Evolutionary conservation across 768 basidiomycete genomes (phyloP).

Genomic region (Amanita inopinata): DNA sequence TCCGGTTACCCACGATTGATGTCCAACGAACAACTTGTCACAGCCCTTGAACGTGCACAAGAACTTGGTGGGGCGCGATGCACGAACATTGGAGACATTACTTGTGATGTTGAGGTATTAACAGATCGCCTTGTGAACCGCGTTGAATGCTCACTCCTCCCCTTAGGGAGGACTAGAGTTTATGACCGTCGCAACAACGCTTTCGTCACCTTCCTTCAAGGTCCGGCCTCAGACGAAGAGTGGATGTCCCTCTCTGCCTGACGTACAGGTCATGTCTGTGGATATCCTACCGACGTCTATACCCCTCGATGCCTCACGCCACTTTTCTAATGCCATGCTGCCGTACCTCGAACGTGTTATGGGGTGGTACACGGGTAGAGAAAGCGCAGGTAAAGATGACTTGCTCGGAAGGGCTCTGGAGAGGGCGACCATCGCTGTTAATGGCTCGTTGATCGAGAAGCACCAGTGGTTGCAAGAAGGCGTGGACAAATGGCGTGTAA

Average conservation of each 20-base stretch:
- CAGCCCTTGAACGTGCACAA: slow-evolving; percentile 38
- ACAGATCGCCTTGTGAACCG: neutral
- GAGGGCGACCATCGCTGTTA: slow-evolving; percentile 60
- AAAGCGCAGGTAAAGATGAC: slow-evolving; percentile 11
- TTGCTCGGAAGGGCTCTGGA: slow-evolving; percentile 39
- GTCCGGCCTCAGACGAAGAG: slow-evolving; percentile 23
- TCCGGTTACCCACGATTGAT: slow-evolving; percentile 72
- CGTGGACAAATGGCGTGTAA: slow-evolving; percentile 33
- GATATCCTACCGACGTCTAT: slow-evolving; percentile 87
- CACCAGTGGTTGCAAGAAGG: slow-evolving; percentile 52
- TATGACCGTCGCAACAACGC: slow-evolving; percentile 64
- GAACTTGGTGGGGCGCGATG: slow-evolving; percentile 47
- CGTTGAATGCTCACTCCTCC: neutral
- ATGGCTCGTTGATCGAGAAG: slow-evolving; percentile 41
- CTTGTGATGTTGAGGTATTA: slow-evolving; percentile 72
- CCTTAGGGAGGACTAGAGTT: slow-evolving; percentile 81
- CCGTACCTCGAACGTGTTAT: slow-evolving; percentile 62
- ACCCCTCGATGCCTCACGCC: slow-evolving; percentile 69
- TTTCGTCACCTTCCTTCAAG: slow-evolving; percentile 65
- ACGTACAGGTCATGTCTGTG: slow-evolving; percentile 76
- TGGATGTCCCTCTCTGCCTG: slow-evolving; percentile 34
- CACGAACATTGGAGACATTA: slow-evolving; percentile 76
- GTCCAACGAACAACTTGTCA: slow-evolving; percentile 50
- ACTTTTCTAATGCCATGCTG: slow-evolving; percentile 58
- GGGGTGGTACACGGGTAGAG: slow-evolving; percentile 22